Conservation (phyloP, 140 eudicot species). For the Cichorium intybus region DNA sequence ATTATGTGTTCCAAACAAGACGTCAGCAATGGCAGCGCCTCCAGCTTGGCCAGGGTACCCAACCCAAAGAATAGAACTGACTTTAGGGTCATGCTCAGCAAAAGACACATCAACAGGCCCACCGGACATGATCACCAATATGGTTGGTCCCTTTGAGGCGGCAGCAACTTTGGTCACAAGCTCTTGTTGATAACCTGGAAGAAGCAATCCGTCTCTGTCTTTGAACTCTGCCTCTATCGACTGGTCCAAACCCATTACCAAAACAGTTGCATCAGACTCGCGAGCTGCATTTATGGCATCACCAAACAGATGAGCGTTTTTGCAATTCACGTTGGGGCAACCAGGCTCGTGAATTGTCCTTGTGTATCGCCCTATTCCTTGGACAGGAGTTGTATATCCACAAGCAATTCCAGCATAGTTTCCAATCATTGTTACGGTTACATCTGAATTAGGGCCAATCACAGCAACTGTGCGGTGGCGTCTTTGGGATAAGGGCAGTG, state of each 20-base stretch:
- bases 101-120: conserved; percentile 62
- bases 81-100: conserved; percentile 41
- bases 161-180: conserved; percentile 52
- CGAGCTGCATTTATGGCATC: conserved; percentile 49
- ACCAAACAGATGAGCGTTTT: conserved; percentile 31
- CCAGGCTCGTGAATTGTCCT: conserved; percentile 42
- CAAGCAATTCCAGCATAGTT: conserved; percentile 83
- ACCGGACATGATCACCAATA: conserved; percentile 57
- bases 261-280: conserved; percentile 55
- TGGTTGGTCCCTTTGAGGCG: conserved; percentile 54
- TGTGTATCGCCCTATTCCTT: conserved; percentile 55
- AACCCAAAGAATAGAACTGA: conserved; percentile 53
- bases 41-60: conserved; percentile 78
- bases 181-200: conserved; percentile 61
- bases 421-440: conserved; percentile 79
- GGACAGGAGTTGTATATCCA: conserved; percentile 58
- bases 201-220: conserved; percentile 50
- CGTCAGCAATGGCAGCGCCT: conserved; percentile 67
- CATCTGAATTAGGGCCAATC: conserved; percentile 88
- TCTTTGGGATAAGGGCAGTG: conserved; percentile 64
- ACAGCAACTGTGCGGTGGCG: conserved; percentile 73
- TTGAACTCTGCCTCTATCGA: conserved; percentile 56
- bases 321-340: conserved; percentile 46
- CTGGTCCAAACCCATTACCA: conserved; percentile 64
- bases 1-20: conserved; percentile 54